Base-by-base conservation (phyloP, 257 asterid genomes). In the Nyctanthes arbortristis region DNA sequence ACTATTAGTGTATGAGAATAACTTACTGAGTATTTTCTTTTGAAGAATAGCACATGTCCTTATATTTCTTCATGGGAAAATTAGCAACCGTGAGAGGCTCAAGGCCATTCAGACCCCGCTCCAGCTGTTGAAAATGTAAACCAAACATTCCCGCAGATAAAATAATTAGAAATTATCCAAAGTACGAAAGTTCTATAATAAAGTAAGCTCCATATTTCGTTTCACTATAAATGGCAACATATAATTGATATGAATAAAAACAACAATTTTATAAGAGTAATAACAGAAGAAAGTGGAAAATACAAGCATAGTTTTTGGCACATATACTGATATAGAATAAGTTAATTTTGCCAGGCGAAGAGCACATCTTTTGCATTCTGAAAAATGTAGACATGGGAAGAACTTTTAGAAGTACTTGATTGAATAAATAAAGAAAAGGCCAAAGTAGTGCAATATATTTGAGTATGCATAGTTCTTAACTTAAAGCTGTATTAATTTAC, bases 11-110 rank as follows among this genome's bases (percentile, higher is more conserved):
- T 57, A 58, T 40, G 35, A 68, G 30, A 57, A 57, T 11, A 69
- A 82, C 96, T 87, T 80, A 92, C 97, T 81, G 96, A 70, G 85
- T 77, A 79, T 81, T 87, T 74, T 89, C 94, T 66, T 69, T 80
- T 0, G 93, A 81, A 18, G 88, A 64, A 67, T 84, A 76, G 76
- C 84, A 85, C 49, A 82, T 62, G 65, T 92, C 96, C 58, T 77
- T 71, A 4, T 77, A 89, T 78, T 84, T 89, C 80, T 80, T 84
- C 25, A 81, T 78, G 0, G 91, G 96, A 69, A 92, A 86, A 77
- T 81, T 82, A 71, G 94, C 80, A n/a, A 92, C 88, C 69, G 73
- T 78, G n/a, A 82, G 68, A 40, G 96, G 92, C 75, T 92, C 96
- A 25, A 92, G 84, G 61, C 97, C 96, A 70, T 85, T 86, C 62